These are phyloP conservation scores for Piper betle DNA, from an alignment of 164 flowering plant species.

Conservation along the genomic window DNA sequence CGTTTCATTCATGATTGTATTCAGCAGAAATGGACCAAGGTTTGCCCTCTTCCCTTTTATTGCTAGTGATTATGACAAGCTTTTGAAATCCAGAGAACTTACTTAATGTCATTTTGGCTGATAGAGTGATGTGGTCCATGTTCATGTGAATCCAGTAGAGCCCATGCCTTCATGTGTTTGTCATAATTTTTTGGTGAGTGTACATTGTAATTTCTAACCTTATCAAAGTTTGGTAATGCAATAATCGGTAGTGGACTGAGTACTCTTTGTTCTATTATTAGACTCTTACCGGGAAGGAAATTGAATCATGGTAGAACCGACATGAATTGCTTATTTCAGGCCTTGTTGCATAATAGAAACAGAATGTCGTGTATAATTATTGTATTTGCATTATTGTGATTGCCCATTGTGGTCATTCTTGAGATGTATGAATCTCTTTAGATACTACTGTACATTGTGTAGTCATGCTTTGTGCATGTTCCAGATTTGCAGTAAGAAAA, in stretches of 20 bases:
- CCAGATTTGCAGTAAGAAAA: constrained; percentile 45
- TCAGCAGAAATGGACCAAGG: constrained; percentile 99
- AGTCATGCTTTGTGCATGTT: background rate
- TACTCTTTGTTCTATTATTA: too few relatives aligned
- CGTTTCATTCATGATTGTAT: constrained; percentile 69
- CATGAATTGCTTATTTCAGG: too few relatives aligned
- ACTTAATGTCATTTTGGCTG: constrained; percentile 5
- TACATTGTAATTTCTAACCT: background rate
- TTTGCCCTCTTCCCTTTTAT: constrained; percentile 11
- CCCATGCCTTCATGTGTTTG: constrained; percentile 69
- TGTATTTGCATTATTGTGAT: too few relatives aligned
- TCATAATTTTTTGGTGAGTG: constrained; percentile 79
- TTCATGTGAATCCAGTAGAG: constrained; percentile 69
- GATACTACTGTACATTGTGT: background rate
- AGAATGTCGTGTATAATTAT: too few relatives aligned
- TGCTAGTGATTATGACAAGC: background rate
- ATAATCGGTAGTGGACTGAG: too few relatives aligned
- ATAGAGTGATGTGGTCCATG: constrained; percentile 72
- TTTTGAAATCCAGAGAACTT: background rate
- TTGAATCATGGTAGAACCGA: too few relatives aligned
- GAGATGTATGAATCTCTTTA: too few relatives aligned
- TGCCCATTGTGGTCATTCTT: too few relatives aligned
- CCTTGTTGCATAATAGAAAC: too few relatives aligned
- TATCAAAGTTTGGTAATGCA: too few relatives aligned
- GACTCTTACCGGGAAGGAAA: too few relatives aligned